Evolutionary conservation across 2,329 filamentous ascomycete genomes (phyloP).

Genomic region (Penicillium sp.): DNA sequence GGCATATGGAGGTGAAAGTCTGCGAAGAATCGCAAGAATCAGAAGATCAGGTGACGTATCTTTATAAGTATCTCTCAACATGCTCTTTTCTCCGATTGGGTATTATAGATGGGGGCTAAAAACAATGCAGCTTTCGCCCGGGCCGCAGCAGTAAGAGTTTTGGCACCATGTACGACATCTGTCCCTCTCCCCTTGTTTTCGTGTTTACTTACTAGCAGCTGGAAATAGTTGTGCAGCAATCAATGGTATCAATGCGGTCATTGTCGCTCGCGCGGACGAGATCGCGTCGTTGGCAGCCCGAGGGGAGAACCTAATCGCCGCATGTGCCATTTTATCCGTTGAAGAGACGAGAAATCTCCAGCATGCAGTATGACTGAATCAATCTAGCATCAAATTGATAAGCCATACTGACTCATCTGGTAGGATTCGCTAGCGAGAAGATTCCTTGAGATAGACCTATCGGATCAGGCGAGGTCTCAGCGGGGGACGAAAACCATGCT

Average conservation of each 20-base stretch:
- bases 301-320: conserved; percentile 75
- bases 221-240: conserved; percentile 72
- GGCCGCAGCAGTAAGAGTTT: conserved; percentile 82
- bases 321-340: conserved; percentile 69
- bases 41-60: conserved; percentile 62
- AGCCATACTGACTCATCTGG: conserved; percentile 8
- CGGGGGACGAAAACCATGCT: conserved; percentile 12
- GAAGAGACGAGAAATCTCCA: conserved; percentile 70
- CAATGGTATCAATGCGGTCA: conserved; percentile 75
- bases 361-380: conserved; percentile 58
- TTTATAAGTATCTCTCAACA: conserved; percentile 63
- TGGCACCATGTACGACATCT: conserved; percentile 63
- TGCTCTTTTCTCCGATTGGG: neutral
- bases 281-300: conserved; percentile 69
- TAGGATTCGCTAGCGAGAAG: conserved; percentile 22
- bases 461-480: conserved; percentile 1
- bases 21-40: conserved; percentile 49
- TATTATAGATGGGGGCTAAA: conserved; percentile 11
- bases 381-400: neutral
- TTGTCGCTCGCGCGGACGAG: conserved; percentile 76
- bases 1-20: conserved; percentile 61
- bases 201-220: conserved; percentile 3
- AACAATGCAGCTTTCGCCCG: conserved; percentile 48
- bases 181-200: too few species aligned
- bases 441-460: conserved; percentile 22